Percentiles rank a stretch among this genome's conserved stretches.
Conservation (phyloP, 352 stramenopile species). For the Phytophthora kernoviae region DNA sequence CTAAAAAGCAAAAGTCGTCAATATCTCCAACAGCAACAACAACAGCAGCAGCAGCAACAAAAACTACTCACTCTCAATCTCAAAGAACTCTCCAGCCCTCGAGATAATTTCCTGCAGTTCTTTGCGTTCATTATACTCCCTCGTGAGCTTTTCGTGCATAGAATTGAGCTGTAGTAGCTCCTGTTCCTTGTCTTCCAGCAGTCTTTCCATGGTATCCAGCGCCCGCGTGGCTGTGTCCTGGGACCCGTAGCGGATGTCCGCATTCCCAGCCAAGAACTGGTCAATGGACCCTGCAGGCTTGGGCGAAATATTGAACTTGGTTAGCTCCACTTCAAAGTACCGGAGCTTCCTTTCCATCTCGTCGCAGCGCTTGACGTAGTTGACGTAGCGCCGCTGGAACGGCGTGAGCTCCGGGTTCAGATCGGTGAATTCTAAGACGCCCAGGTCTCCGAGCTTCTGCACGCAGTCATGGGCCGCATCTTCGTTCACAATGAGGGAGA, state of each 20-base stretch:
- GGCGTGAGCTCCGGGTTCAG: slow-evolving; percentile 98
- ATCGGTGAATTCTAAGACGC: slow-evolving; percentile 99
- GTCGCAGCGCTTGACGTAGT: slow-evolving; percentile 98
- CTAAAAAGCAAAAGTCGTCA: slow-evolving; percentile 23
- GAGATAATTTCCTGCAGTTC: slow-evolving; percentile 87
- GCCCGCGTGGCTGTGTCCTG: slow-evolving; percentile 84
- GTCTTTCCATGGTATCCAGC: slow-evolving; percentile 94
- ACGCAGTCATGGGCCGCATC: slow-evolving; percentile 97
- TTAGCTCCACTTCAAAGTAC: slow-evolving; percentile 95
- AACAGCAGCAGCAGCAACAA: slow-evolving; percentile 1
- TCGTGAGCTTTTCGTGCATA: slow-evolving; percentile 97
- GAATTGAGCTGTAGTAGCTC: slow-evolving; percentile 97
- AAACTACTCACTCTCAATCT: slow-evolving; percentile 68
- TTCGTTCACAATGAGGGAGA: slow-evolving; percentile 98
- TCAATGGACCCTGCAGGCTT: slow-evolving; percentile 77
- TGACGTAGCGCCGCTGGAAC: slow-evolving; percentile 98
- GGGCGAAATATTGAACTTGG: slow-evolving; percentile 92
- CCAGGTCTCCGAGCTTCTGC: slow-evolving; percentile 95
- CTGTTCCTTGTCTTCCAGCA: slow-evolving; percentile 96
- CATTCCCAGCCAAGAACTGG: slow-evolving; percentile 74
- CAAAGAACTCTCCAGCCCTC: slow-evolving; percentile 82
- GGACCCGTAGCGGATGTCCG: slow-evolving; percentile 78
- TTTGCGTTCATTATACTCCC: slow-evolving; percentile 97
- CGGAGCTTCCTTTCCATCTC: slow-evolving; percentile 99
- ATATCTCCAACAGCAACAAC: neutral